Base-by-base conservation (phyloP, 1,284 basidiomycete genomes). In the Ceratobasidium sp. region DNA sequence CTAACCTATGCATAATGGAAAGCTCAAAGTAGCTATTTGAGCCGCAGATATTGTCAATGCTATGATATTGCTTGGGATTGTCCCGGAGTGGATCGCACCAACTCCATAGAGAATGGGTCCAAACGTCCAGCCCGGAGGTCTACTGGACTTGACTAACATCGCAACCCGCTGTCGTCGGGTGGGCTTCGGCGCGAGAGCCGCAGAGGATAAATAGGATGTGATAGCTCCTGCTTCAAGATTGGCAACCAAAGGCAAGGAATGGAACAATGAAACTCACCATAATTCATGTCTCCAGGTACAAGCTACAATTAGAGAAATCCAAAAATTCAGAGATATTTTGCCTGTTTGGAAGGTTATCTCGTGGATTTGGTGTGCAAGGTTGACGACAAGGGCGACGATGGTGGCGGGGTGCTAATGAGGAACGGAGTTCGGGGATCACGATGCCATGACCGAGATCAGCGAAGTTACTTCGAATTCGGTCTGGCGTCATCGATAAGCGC, bases 41-140 rank as follows among this genome's bases (percentile, higher is more conserved):
- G 69, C 45, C 38, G 62, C 53, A 12, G 70, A 53, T n/a, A 57
- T 35, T n/a, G 71, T 42, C n/a, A 73, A 29, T 10, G 53, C 69
- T n/a, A 53, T 27, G 8, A 57, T 31, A 2, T 57, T 70, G 27
- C 68, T 72, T 20, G 73, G 73, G 32, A 73, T 64, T n/a, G 56
- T 55, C 8, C 72, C 57, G 15, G 75, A 75, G 45, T 76, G 73
- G 22, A 76, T 72, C 20, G 73, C 56, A 31, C 75, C 75, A n/a
- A 76, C 74, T 4, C 72, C 71, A 49, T 73, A 75, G 25, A 76
- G 68, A 42, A 76, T 74, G n/a, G 75, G 75, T 15, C 73, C 75
- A 62, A 75, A 75, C 25, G 69, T 72, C 75, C 74, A 76, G 25
- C 73, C 72, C n/a, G 71, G 56, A 29, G 73, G 70, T n/a, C 75